Percentiles rank a stretch among this genome's conserved stretches.
phyloP scores from a whole-genome alignment of 805 yeast species.

The Sugiyamaella boreocaroliniensis region DNA sequence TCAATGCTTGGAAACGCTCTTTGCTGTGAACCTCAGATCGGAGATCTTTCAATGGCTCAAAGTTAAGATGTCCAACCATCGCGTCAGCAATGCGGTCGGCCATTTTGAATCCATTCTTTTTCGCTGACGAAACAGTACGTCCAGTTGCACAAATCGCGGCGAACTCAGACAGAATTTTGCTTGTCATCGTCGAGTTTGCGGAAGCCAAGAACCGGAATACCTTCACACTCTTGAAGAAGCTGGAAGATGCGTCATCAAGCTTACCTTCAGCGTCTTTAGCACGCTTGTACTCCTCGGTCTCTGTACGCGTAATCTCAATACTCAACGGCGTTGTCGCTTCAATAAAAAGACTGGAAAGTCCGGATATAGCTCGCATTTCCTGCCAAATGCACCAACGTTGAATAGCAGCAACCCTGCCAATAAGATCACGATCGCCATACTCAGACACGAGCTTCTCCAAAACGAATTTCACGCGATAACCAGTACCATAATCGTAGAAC shows the following conservation, averaged over 20 bases:
- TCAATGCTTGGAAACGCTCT: conserved; percentile 13
- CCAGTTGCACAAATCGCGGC: conserved; percentile 17
- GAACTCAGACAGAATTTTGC: conserved; percentile 17
- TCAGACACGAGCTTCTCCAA: conserved; percentile 11
- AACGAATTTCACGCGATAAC: conserved; percentile 19
- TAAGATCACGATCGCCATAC: conserved; percentile 10
- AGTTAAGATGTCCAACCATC: conserved; percentile 17
- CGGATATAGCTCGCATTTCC: conserved; percentile 17
- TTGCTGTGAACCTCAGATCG: conserved; percentile 6
- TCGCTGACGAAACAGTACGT: conserved; percentile 16
- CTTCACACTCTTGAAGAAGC: conserved; percentile 12
- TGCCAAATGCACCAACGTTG: conserved; percentile 27
- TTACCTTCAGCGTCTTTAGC: conserved; percentile 17
- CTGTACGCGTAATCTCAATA: conserved; percentile 8
- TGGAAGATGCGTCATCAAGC: conserved; percentile 10
- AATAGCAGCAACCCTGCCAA: conserved; percentile 20
- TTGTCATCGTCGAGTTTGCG: conserved; percentile 8
- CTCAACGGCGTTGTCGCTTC: conserved; percentile 19
- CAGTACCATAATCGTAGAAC: conserved; percentile 22
- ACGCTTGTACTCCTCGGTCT: conserved; percentile 14
- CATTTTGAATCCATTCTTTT: conserved; percentile 24
- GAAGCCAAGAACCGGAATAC: conserved; percentile 16
- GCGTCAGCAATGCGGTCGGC: conserved; percentile 22
- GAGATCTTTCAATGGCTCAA: conserved; percentile 9
- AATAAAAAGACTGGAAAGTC: conserved; percentile 9